Base-by-base conservation (phyloP, 805 yeast species). In the Teunomyces lycoperdinae region DNA sequence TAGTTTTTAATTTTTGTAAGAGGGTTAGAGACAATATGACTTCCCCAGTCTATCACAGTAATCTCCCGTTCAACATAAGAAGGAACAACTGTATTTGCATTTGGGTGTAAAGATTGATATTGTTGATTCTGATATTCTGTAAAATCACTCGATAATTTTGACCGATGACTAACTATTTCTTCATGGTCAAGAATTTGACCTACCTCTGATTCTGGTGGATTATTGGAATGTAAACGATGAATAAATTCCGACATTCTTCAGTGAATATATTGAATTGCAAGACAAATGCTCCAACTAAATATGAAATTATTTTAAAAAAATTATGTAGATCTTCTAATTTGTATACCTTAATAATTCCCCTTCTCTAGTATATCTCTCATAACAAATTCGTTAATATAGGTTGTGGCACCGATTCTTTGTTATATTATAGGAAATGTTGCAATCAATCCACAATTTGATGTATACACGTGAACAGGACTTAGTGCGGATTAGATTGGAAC, bases 1-100 rank as follows among this genome's bases (percentile, higher is more conserved):
- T 91, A 91, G 16, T 69, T 44, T 10, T 58, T 57, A n/a, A 71
- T 57, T 38, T 67, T 67, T 5, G 55, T 56, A 1, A 67, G 53
- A 1, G 86, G 87, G 46, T 72, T 52, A 24, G 54, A 54, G 11
- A 71, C 55, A 2, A 64, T 46, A 8, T 57, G 44, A 47, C 57
- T 54, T 5, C 60, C 62, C 62, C 67, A 73, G 43, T 62, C 70
- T 8, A 61, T 36, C 1, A 67, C 77, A 4, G 64, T 64, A 13
- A 67, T 71, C 17, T 61, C 65, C 9, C 53, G 50, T 53, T 71
- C 75, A 31, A 52, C 28, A 46, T 66, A 73, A 50, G 70, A 73
- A 1, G 76, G 73, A n/a, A 73, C 67, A 6, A 57, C 59, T 8
- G 51, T 44, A 14, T 42, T 42, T 33, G 31, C 6, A 9, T 26